Conservation (phyloP, 2,329 filamentous ascomycete genomes). For the Cryphonectria carpinicola region DNA sequence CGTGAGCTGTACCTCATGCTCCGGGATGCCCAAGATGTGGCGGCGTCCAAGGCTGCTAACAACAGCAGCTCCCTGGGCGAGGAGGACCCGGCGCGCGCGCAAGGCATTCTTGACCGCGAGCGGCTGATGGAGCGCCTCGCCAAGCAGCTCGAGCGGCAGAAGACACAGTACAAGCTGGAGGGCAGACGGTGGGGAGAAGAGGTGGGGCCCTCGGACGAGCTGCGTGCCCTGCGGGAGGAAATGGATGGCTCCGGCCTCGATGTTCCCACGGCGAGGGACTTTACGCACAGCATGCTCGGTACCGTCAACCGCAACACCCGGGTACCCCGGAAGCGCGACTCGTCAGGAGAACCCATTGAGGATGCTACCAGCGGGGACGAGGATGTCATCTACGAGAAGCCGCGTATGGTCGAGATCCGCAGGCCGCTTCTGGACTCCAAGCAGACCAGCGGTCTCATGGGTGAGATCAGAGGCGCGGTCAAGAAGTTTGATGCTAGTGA, state of each 20-base stretch:
- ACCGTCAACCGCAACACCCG: slow-evolving; percentile 67
- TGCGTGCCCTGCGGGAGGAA: slow-evolving; percentile 88
- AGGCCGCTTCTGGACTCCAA: slow-evolving; percentile 68
- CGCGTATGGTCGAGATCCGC: slow-evolving; percentile 77
- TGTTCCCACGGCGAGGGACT: slow-evolving; percentile 59
- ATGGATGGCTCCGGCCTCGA: slow-evolving; percentile 71
- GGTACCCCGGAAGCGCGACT: slow-evolving; percentile 44
- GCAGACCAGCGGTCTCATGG: slow-evolving; percentile 67
- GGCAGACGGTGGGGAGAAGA: slow-evolving; percentile 86
- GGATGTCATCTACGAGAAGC: slow-evolving; percentile 74
- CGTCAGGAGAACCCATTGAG: slow-evolving; percentile 37
- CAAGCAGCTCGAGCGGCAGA: slow-evolving; percentile 93
- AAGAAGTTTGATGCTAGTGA: slow-evolving; percentile 75
- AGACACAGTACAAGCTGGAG: slow-evolving; percentile 97
- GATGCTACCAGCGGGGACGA: slow-evolving; percentile 57
- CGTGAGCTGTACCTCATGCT: slow-evolving; percentile 98
- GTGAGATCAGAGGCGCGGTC: slow-evolving; percentile 76
- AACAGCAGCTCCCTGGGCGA: slow-evolving; percentile 58
- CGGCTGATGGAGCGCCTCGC: slow-evolving; percentile 91
- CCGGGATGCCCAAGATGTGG: slow-evolving; percentile 93
- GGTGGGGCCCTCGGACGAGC: slow-evolving; percentile 84
- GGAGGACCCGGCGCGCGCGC: slow-evolving; percentile 76
- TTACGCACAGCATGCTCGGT: slow-evolving; percentile 75
- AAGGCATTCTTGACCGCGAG: slow-evolving; percentile 91
- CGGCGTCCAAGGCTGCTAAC: slow-evolving; percentile 77